Conservation (phyloP, 1,284 basidiomycete genomes). For the Inonotus hispidus region DNA sequence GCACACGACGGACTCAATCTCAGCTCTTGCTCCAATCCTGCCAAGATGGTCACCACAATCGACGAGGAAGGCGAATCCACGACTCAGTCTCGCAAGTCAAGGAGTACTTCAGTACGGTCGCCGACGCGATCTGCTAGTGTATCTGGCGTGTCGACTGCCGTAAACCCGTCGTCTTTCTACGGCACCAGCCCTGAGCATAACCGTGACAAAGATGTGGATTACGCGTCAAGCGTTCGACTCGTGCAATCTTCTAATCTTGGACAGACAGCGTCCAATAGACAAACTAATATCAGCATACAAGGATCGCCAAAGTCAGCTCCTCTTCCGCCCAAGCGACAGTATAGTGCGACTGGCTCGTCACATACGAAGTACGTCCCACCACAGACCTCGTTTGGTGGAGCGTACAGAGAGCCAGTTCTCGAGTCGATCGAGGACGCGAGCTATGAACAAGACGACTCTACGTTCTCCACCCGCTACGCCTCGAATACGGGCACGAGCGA, state of each 20-base stretch:
- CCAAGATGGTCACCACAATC: conserved; percentile 6
- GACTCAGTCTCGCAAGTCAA: background rate
- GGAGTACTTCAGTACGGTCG: background rate
- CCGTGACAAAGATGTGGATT: too few relatives aligned
- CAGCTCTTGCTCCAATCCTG: background rate
- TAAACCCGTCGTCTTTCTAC: conserved; percentile 11
- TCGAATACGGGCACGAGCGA: background rate
- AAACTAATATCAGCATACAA: background rate
- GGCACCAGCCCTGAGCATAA: background rate
- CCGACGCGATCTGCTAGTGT: background rate
- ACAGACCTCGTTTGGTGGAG: conserved; percentile 21
- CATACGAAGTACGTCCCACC: conserved; percentile 30
- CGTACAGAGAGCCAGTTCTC: conserved; percentile 43
- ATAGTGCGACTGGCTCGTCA: conserved; percentile 25
- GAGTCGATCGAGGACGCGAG: conserved; percentile 28
- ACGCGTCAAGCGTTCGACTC: too few relatives aligned
- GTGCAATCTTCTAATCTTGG: too few relatives aligned
- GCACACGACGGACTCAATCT: background rate
- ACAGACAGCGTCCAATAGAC: background rate
- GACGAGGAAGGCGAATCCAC: background rate
- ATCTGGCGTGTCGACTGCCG: background rate
- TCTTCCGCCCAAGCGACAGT: conserved; percentile 20
- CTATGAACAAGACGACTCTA: conserved; percentile 28
- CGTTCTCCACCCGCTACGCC: conserved; percentile 22
- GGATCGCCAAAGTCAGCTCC: conserved; percentile 3